Conservation (phyloP, 129 eudicot genomes). For the Centaurea solstitialis region DNA sequence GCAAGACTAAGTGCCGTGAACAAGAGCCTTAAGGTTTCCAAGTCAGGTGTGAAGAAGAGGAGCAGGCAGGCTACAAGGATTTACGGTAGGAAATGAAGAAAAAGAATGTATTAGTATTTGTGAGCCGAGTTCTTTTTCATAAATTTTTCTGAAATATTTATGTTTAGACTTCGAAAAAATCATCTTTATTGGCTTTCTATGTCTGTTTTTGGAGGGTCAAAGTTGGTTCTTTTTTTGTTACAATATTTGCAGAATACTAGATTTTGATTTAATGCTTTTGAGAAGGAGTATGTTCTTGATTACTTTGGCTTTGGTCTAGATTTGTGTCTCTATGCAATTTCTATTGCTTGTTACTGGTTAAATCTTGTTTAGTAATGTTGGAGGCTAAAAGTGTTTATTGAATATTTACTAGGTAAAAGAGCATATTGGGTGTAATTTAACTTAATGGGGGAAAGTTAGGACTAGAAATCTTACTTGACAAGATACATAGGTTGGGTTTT, state of each 20-base stretch:
- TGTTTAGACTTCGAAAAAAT: conserved; percentile 25
- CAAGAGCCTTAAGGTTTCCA: conserved; percentile 93
- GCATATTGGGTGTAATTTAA: too few species aligned
- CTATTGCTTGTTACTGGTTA: neutral
- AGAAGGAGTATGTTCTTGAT: neutral
- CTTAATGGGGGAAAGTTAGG: too few species aligned
- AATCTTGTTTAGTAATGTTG: neutral
- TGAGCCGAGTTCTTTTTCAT: neutral
- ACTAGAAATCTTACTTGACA: neutral
- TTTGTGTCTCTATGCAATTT: neutral
- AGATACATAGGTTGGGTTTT: too few species aligned
- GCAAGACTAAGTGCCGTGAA: conserved; percentile 84
- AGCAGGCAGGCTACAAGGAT: conserved; percentile 76
- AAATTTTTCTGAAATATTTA: neutral
- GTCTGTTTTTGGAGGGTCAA: conserved; percentile 17
- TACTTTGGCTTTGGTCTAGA: neutral
- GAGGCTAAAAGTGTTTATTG: neutral
- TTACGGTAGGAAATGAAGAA: conserved; percentile 42
- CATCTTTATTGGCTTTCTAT: neutral
- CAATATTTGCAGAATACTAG: neutral
- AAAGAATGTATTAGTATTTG: conserved; percentile 6
- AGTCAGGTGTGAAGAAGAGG: conserved; percentile 97
- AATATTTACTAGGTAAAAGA: neutral
- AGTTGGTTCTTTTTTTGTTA: conserved; percentile 19
- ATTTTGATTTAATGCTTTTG: conserved; percentile 18